Base-by-base conservation (phyloP, 176 grass and related monocot genomes). In the Avena sativa region DNA sequence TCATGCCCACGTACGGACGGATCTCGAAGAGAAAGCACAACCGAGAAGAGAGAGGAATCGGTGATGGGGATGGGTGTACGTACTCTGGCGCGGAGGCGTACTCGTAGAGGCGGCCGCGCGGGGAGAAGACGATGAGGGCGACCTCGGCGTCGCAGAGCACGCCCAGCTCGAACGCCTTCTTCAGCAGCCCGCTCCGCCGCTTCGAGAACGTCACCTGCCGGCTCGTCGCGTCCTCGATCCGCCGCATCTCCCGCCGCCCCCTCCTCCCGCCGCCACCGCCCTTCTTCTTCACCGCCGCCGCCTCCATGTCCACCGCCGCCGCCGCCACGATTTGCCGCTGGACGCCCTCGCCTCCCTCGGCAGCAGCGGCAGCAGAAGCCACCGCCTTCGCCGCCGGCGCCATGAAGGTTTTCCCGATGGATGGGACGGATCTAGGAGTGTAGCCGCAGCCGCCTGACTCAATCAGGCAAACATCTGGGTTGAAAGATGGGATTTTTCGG, bases 121-220 rank as follows among this genome's bases (percentile, higher is more conserved):
- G 53, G 17, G 94, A 97, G 92, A 97, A 92, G 90, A 97, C 87
- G 72, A 97, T 74, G 86, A 97, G 90, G 0, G 86, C 94, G 58
- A 97, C 92, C 92, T 97, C 94, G 38, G 92, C 94, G 82, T 94
- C 94, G 85, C 94, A 97, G 66, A 97, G 87, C 68, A 97, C 88
- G 17, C 92, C 92, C 40, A 97, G 90, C 92, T 97, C 94, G 78
- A 85, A 92, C 6, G 94, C 94, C 90, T 97, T 97, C 90, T 97
- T 97, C 21, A 97, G 49, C 4, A 97, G 90, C 23, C 94, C 94
- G 50, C 77, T 86, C 61, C 94, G 85, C 19, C 94, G 94, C 86
- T 97, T 97, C 1, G 92, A 88, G 79, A 97, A 97, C n/a, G 94
- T 97, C 12, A 97, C 94, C 88, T 97, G 94, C 6, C 92, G 88